Percentiles rank a stretch among this genome's conserved stretches.
Evolutionary conservation across 108 stramenopile genomes (phyloP).

Genomic region (Mediolabrus comicus): DNA sequence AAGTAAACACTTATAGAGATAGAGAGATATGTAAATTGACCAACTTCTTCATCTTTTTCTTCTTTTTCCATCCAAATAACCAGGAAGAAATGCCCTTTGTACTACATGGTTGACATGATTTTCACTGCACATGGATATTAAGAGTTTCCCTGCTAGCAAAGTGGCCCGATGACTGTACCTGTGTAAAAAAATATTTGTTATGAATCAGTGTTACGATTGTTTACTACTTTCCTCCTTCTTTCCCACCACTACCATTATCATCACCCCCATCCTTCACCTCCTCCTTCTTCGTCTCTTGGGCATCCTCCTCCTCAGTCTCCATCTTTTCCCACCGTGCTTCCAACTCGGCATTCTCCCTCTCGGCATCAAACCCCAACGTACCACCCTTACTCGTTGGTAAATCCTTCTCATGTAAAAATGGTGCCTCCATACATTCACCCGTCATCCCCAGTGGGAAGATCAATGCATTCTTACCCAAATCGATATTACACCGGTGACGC

Average conservation of each 20-base stretch:
- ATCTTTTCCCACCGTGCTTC: slow-evolving; percentile 32
- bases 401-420: slow-evolving; percentile 89
- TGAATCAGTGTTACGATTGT: too few species aligned
- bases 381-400: slow-evolving; percentile 79
- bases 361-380: slow-evolving; percentile 78
- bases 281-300: slow-evolving; percentile 4
- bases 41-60: too few species aligned
- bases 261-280: slow-evolving; percentile 3
- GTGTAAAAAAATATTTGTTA: too few species aligned
- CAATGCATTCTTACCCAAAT: slow-evolving; percentile 70
- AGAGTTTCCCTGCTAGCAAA: too few species aligned
- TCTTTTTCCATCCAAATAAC: too few species aligned
- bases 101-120: too few species aligned
- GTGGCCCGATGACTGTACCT: too few species aligned
- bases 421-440: slow-evolving; percentile 47
- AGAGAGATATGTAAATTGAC: neutral
- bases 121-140: too few species aligned
- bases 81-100: too few species aligned
- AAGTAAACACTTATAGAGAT: neutral
- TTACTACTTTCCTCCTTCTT: slow-evolving; percentile 22
- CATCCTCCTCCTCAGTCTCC: slow-evolving; percentile 27
- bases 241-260: neutral
- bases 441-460: slow-evolving; percentile 48
- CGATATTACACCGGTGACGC: slow-evolving; percentile 89
- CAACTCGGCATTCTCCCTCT: slow-evolving; percentile 54